These are phyloP conservation scores for Trichoderma polysporum DNA, from an alignment of 2,329 filamentous ascomycete species.

Conservation along the genomic window DNA sequence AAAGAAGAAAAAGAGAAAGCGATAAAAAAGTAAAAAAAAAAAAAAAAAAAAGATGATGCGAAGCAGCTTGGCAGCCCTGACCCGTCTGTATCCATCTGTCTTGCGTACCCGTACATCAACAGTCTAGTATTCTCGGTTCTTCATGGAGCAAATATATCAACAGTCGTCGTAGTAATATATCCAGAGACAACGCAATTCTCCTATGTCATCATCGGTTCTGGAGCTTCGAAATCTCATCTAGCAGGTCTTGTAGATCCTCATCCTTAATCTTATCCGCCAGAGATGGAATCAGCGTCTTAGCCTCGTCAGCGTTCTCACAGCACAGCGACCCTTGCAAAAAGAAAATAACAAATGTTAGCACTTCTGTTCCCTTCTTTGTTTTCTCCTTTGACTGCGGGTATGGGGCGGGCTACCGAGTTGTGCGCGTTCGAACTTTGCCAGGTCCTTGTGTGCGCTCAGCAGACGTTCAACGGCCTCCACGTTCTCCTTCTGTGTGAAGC, in stretches of 20 bases:
- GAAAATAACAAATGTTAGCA: not conserved
- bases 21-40: not conserved
- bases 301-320: slow-evolving; percentile 90
- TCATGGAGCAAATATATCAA: slow-evolving; percentile 1
- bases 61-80: slow-evolving; percentile 10
- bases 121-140: slow-evolving; percentile 1
- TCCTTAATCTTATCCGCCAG: slow-evolving; percentile 87
- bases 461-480: slow-evolving; percentile 91
- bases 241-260: slow-evolving; percentile 79
- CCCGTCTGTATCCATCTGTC: slow-evolving; percentile 22
- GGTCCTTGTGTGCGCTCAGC: slow-evolving; percentile 72
- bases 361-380: not conserved
- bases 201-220: slow-evolving; percentile 39
- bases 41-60: not conserved
- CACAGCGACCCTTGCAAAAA: slow-evolving; percentile 73
- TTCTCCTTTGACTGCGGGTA: not conserved
- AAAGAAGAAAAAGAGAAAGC: not conserved
- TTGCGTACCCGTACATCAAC: slow-evolving; percentile 16
- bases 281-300: slow-evolving; percentile 91
- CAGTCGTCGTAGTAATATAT: not conserved
- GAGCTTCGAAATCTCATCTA: slow-evolving; percentile 88
- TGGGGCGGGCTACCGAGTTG: slow-evolving; percentile 67
- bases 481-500: slow-evolving; percentile 93
- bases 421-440: slow-evolving; percentile 90
- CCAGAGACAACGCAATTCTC: not conserved